Conservation (phyloP, 1,284 basidiomycete species). For the Puccinia horiana region DNA sequence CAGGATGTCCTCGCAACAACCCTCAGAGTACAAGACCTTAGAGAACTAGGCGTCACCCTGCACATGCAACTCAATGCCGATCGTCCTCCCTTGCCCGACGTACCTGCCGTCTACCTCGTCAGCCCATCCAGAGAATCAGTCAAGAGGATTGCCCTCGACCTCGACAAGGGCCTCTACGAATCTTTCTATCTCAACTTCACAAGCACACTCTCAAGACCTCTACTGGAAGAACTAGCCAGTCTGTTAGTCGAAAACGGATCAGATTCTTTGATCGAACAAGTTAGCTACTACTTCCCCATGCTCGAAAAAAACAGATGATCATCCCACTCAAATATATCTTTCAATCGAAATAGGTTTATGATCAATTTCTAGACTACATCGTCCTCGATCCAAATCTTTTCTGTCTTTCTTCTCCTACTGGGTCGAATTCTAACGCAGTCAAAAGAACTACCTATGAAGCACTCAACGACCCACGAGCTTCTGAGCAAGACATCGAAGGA, state of each 20-base stretch:
- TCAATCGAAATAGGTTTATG: conserved; percentile 68
- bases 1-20: conserved; percentile 96
- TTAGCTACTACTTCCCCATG: conserved; percentile 57
- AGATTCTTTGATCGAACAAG: conserved; percentile 78
- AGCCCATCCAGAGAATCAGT: conserved; percentile 85
- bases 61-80: conserved; percentile 83
- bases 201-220: conserved; percentile 78
- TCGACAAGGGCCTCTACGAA: conserved; percentile 85
- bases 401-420: conserved; percentile 68
- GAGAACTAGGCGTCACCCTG: conserved; percentile 83
- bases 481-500: conserved; percentile 86
- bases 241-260: conserved; percentile 82
- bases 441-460: conserved; percentile 69
- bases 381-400: conserved; percentile 92
- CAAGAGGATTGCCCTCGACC: conserved; percentile 77
- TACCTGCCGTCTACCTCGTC: conserved; percentile 96
- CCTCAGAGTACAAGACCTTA: conserved; percentile 89
- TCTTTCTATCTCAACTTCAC: conserved; percentile 94
- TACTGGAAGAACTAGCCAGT: conserved; percentile 91
- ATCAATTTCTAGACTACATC: conserved; percentile 97
- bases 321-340: background rate
- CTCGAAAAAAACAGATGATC: background rate
- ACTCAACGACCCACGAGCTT: conserved; percentile 86
- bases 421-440: conserved; percentile 57
- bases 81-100: conserved; percentile 86